A percentile compares a stretch with the other conserved stretches of the same genome.
These are phyloP conservation scores for Tothia fuscella DNA, from an alignment of 2,329 filamentous ascomycete species.

Conservation along the genomic window DNA sequence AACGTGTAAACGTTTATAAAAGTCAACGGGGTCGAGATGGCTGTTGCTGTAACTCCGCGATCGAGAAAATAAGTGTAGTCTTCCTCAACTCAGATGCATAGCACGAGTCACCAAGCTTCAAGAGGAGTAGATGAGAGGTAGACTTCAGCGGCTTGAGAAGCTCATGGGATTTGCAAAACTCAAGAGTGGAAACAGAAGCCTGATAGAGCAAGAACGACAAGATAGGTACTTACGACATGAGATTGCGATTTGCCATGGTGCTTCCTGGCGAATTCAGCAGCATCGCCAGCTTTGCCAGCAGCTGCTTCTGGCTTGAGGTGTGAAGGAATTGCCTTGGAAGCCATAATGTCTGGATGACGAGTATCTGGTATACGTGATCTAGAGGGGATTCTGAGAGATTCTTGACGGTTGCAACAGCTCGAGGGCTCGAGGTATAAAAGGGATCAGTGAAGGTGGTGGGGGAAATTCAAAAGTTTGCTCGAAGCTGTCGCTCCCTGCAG, in stretches of 20 bases:
- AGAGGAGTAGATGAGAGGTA: too few relatives aligned
- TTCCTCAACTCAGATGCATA: too few relatives aligned
- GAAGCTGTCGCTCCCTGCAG: too few relatives aligned
- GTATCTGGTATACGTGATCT: too few relatives aligned
- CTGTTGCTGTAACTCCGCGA: neutral
- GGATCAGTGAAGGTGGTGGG: too few relatives aligned
- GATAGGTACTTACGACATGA: slow-evolving; percentile 57
- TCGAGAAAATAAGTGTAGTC: neutral
- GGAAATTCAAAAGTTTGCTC: too few relatives aligned
- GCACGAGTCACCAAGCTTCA: too few relatives aligned
- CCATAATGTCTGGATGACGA: slow-evolving; percentile 2
- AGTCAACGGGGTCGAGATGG: too few relatives aligned
- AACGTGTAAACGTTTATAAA: too few relatives aligned
- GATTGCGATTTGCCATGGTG: slow-evolving; percentile 79
- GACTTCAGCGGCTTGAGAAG: neutral
- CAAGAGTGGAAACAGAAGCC: neutral
- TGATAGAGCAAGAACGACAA: neutral
- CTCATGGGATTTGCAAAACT: neutral
- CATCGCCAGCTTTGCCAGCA: slow-evolving; percentile 24
- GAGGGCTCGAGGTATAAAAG: too few relatives aligned
- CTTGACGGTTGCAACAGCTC: too few relatives aligned
- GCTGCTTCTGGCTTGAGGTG: slow-evolving; percentile 60
- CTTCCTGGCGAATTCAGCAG: slow-evolving; percentile 43
- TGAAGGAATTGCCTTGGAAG: slow-evolving; percentile 54
- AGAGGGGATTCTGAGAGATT: too few relatives aligned